A percentile compares a stretch with the other conserved stretches of the same genome.
Conservation (phyloP, 2,329 filamentous ascomycete species). For the Xylariaceae sp. region DNA sequence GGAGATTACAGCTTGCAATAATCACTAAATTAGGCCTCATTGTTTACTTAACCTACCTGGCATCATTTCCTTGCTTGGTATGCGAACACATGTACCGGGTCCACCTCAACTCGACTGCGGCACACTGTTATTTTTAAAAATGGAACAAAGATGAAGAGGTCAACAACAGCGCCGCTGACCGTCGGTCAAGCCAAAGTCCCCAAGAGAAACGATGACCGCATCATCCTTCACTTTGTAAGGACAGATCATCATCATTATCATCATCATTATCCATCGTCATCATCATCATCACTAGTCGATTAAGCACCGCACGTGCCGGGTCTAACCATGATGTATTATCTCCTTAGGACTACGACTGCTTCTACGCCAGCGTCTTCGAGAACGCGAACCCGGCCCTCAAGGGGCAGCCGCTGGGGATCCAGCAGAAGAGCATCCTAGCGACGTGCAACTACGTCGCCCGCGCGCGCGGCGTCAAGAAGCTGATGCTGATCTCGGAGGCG, state of each 20-base stretch:
- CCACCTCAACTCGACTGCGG: background rate
- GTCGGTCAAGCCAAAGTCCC: conserved; percentile 25
- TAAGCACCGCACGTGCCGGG: no score
- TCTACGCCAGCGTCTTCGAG: conserved; percentile 92
- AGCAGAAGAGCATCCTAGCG: conserved; percentile 90
- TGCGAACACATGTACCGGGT: background rate
- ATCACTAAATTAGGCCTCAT: background rate
- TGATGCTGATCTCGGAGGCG: conserved; percentile 84
- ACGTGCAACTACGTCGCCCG: conserved; percentile 95
- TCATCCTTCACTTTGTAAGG: conserved; percentile 81
- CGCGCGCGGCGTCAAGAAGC: conserved; percentile 71
- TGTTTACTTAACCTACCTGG: background rate
- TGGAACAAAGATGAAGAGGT: conserved; percentile 36
- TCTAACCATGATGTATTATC: conserved; percentile 4
- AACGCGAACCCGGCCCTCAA: conserved; percentile 75
- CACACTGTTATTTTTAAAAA: conserved; percentile 20
- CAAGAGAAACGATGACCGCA: conserved; percentile 61
- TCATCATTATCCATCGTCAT: background rate
- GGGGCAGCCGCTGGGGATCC: conserved; percentile 75
- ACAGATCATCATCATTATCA: conserved; percentile 3
- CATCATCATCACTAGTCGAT: no score
- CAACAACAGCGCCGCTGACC: conserved; percentile 26
- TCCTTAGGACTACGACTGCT: conserved; percentile 78
- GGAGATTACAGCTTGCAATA: background rate
- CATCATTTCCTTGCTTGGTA: background rate